phyloP scores from a whole-genome alignment of 1,284 basidiomycete genomes.

The Schizophyllum commune region DNA sequence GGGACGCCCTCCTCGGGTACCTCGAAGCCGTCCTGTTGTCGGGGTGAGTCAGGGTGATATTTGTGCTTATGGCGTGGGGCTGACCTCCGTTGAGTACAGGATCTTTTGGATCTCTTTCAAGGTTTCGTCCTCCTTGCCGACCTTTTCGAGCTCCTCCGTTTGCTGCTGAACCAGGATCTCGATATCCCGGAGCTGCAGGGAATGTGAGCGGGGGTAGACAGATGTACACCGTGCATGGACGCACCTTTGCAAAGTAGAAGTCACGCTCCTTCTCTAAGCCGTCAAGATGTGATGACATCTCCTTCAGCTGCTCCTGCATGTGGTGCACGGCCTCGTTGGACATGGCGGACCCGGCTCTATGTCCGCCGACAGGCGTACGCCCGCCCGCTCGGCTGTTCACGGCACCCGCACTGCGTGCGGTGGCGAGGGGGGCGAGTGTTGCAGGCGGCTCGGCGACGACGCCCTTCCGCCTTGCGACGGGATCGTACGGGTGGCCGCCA shows the following conservation, averaged over 20 bases:
- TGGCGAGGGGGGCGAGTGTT: constrained; percentile 62
- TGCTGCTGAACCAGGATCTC: constrained; percentile 87
- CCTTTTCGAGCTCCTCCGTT: constrained; percentile 49
- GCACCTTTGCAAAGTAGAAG: constrained; percentile 96
- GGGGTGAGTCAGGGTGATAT: constrained; percentile 7
- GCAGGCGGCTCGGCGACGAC: constrained; percentile 68
- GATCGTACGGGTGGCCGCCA: constrained; percentile 84
- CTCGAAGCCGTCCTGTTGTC: constrained; percentile 58
- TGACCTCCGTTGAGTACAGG: constrained; percentile 89
- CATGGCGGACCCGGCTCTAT: constrained; percentile 52
- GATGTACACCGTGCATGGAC: constrained; percentile 15
- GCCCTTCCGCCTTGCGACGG: constrained; percentile 74
- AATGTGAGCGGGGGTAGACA: neutral
- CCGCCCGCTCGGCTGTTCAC: constrained; percentile 44
- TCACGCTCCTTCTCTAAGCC: constrained; percentile 92
- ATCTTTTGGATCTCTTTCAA: constrained; percentile 88
- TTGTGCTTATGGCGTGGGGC: constrained; percentile 13
- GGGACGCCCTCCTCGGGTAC: constrained; percentile 45
- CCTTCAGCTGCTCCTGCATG: constrained; percentile 74
- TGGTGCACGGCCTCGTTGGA: constrained; percentile 55
- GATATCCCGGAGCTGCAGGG: constrained; percentile 79
- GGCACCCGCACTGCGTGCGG: constrained; percentile 30
- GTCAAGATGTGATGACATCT: constrained; percentile 79
- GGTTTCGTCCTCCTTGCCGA: constrained; percentile 59
- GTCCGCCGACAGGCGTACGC: constrained; percentile 61